Percentiles rank a stretch among this genome's conserved stretches.
These are phyloP conservation scores for Zymoseptoria tritici DNA, from an alignment of 2,329 filamentous ascomycete species.

Conservation along the genomic window DNA sequence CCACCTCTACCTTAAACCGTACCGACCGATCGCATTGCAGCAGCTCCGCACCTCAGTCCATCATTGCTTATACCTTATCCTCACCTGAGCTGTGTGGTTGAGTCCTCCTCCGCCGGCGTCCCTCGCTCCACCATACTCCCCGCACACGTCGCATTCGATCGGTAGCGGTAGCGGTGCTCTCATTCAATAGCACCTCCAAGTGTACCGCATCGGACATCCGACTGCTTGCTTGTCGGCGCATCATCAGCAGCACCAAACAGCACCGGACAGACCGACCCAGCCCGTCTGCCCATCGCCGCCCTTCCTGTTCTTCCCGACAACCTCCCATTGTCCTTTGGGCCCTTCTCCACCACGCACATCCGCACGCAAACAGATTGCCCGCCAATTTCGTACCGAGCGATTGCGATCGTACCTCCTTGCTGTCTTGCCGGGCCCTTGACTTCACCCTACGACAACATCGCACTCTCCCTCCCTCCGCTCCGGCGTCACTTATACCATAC, in stretches of 20 bases:
- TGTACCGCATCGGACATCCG: background rate
- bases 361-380: background rate
- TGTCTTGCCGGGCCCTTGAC: background rate
- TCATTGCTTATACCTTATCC: background rate
- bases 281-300: background rate
- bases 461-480: background rate
- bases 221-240: background rate
- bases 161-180: background rate
- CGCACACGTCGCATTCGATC: background rate
- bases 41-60: background rate
- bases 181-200: background rate
- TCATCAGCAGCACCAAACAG: background rate
- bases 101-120: background rate
- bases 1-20: background rate
- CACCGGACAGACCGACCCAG: background rate
- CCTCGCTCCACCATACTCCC: background rate
- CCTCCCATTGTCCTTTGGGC: background rate
- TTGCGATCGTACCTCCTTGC: background rate
- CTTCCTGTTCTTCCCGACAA: background rate
- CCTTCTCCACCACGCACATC: background rate
- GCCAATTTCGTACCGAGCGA: background rate
- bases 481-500: background rate
- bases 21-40: background rate
- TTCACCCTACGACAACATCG: background rate
- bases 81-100: background rate